phyloP scores from a whole-genome alignment of 805 yeast species.

The Wilhelminamyces savonicus region DNA sequence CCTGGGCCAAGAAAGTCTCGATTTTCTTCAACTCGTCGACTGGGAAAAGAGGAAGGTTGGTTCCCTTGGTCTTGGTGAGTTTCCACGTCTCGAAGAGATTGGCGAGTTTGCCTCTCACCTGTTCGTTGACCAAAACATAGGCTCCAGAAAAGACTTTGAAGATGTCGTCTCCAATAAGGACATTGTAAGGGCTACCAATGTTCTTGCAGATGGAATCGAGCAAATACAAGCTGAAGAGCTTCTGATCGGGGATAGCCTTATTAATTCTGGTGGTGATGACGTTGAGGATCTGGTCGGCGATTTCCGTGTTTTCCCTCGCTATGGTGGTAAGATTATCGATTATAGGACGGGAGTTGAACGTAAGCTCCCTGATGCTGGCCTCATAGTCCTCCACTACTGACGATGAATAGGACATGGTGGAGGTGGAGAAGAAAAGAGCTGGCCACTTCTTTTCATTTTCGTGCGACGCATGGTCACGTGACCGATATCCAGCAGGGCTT shows the following conservation, averaged over 20 bases:
- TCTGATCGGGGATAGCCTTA: constrained; percentile 75
- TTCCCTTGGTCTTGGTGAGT: constrained; percentile 47
- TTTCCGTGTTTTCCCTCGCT: constrained; percentile 77
- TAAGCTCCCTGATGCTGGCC: constrained; percentile 65
- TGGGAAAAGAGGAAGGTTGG: constrained; percentile 70
- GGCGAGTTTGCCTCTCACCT: constrained; percentile 62
- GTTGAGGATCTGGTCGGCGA: constrained; percentile 70
- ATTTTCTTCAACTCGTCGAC: constrained; percentile 62
- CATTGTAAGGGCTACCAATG: constrained; percentile 86
- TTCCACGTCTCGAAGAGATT: constrained; percentile 89
- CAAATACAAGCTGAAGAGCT: constrained; percentile 76
- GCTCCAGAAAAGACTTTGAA: constrained; percentile 68
- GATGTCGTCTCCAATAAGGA: constrained; percentile 63
- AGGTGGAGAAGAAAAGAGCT: no score
- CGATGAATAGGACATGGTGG: no score
- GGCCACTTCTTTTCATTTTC: no score
- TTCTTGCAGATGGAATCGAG: constrained; percentile 89
- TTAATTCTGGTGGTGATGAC: constrained; percentile 71
- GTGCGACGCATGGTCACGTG: no score
- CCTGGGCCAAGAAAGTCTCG: constrained; percentile 55
- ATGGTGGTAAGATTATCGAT: constrained; percentile 77
- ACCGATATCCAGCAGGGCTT: no score
- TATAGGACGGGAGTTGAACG: constrained; percentile 85
- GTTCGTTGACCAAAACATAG: constrained; percentile 72
- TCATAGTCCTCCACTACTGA: constrained; percentile 49